Percentiles rank a stretch among this genome's conserved stretches.
Conservation (phyloP, 2,329 filamentous ascomycete species). For the Epichloe hybrida region DNA sequence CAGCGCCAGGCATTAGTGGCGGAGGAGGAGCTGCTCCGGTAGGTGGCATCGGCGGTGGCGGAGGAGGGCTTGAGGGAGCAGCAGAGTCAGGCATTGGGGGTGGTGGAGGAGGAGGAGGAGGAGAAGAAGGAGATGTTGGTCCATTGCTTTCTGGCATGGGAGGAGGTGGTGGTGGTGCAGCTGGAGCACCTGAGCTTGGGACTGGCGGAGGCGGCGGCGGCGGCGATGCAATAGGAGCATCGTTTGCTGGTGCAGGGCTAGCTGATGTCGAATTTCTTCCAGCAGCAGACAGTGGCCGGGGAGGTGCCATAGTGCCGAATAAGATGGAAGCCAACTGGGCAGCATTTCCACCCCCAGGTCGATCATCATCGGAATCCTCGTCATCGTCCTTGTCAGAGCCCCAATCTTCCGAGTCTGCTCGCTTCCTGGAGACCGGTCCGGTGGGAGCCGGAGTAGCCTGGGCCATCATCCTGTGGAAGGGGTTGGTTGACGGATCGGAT, state of each 20-base stretch:
- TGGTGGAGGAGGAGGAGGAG: no score
- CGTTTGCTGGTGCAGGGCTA: constrained; percentile 25
- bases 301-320: constrained; percentile 93
- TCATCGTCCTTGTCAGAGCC: constrained; percentile 55
- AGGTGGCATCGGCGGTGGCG: constrained; percentile 20
- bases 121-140: constrained; percentile 14
- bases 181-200: constrained; percentile 15
- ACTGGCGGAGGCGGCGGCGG: constrained; percentile 20
- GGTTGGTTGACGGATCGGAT: constrained; percentile 70
- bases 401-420: constrained; percentile 58
- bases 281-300: constrained; percentile 72
- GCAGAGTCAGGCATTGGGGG: constrained; percentile 13
- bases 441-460: constrained; percentile 40
- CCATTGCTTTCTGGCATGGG: constrained; percentile 14
- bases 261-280: constrained; percentile 48
- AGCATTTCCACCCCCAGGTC: constrained; percentile 67
- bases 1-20: constrained; percentile 24
- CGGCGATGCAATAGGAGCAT: constrained; percentile 26
- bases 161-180: constrained; percentile 14
- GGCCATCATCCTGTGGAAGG: constrained; percentile 81
- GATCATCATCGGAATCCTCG: constrained; percentile 65
- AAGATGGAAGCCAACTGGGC: constrained; percentile 89
- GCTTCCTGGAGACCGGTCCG: constrained; percentile 38
- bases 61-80: constrained; percentile 16
- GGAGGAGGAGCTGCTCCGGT: constrained; percentile 23